These are phyloP conservation scores for Aegle marmelos DNA, from an alignment of 345 rosid genomes.

Conservation along the genomic window DNA sequence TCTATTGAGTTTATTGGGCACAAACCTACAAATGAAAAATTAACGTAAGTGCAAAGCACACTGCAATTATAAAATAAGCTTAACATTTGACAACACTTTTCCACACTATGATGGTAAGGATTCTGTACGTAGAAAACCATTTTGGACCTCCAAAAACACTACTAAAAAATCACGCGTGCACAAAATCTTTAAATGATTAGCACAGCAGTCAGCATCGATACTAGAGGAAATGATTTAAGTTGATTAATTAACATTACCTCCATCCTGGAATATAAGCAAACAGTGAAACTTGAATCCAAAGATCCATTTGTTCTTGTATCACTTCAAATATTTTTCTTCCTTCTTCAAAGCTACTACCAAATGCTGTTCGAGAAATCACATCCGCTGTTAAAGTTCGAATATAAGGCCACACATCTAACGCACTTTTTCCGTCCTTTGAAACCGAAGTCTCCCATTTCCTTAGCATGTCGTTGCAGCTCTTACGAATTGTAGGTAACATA, in stretches of 20 bases:
- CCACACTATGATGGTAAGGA: no score
- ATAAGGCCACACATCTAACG: constrained; percentile 35
- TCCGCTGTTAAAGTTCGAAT: no score
- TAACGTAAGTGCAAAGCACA: background rate
- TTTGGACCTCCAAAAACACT: no score
- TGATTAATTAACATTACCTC: constrained; percentile 29
- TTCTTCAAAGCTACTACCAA: constrained; percentile 47
- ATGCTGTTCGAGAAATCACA: constrained; percentile 43
- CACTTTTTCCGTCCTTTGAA: background rate
- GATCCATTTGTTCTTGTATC: constrained; percentile 16
- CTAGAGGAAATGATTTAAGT: background rate
- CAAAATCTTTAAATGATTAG: no score
- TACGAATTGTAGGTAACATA: constrained; percentile 28
- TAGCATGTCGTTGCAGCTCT: constrained; percentile 29
- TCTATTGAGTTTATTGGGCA: no score
- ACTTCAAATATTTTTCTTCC: constrained; percentile 42
- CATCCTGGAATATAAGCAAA: constrained; percentile 37
- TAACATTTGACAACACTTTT: no score
- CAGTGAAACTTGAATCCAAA: background rate
- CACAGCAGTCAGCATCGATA: no score
- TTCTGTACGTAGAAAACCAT: no score
- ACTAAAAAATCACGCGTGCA: no score
- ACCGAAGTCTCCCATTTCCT: constrained; percentile 29
- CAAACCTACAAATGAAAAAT: background rate
- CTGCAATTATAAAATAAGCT: no score